Conservation (phyloP, 306 rosid genomes). For the Acacia confusa region DNA sequence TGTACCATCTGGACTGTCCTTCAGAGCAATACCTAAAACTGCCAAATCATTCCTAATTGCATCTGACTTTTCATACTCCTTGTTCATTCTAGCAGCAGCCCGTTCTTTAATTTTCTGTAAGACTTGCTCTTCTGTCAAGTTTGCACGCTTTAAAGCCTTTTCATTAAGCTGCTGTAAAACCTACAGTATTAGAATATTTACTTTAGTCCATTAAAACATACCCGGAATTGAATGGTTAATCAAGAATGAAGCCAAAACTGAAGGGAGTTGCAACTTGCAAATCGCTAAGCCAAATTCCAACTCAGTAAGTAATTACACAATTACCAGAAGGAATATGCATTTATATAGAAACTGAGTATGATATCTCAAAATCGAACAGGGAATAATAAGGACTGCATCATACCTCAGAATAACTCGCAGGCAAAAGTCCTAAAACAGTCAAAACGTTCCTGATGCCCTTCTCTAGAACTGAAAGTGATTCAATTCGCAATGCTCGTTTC, state of each 20-base stretch:
- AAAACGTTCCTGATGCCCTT: conserved; percentile 60
- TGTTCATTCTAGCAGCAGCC: conserved; percentile 67
- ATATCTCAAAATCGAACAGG: not conserved
- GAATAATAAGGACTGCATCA: conserved; percentile 21
- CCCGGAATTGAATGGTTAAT: not conserved
- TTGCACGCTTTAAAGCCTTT: conserved; percentile 83
- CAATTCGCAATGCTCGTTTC: conserved; percentile 68
- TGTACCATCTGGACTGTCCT: conserved; percentile 91
- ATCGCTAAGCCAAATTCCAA: not conserved
- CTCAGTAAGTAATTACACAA: not conserved
- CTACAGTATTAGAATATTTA: conserved; percentile 43
- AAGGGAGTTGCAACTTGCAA: not conserved
- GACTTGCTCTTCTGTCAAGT: conserved; percentile 68
- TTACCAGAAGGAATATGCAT: not conserved
- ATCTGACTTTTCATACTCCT: conserved; percentile 84
- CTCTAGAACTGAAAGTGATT: conserved; percentile 77
- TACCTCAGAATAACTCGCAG: conserved; percentile 75
- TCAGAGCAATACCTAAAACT: conserved; percentile 72
- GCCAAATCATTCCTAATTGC: conserved; percentile 74
- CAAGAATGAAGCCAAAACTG: not conserved
- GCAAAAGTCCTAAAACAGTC: conserved; percentile 71
- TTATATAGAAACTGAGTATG: conserved; percentile 9
- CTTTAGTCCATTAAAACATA: not conserved
- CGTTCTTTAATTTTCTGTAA: conserved; percentile 72
- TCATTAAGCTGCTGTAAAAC: conserved; percentile 72